These are phyloP conservation scores for Plectosphaerella sp. DNA, from an alignment of 2,329 filamentous ascomycete genomes.

Conservation along the genomic window DNA sequence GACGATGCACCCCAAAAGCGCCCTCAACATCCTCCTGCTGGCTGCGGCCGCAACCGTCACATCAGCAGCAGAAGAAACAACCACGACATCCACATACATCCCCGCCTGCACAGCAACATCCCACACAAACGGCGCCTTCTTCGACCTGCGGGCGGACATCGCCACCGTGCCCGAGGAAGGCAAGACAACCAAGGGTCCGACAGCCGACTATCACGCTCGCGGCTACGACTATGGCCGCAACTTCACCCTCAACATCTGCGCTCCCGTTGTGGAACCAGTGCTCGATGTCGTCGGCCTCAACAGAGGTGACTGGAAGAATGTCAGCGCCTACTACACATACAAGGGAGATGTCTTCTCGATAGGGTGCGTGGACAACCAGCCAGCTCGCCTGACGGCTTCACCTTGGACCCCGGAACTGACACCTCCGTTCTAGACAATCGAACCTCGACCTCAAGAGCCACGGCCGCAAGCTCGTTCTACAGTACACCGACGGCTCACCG, in stretches of 20 bases:
- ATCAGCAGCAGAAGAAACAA: conserved; percentile 26
- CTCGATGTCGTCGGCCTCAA: conserved; percentile 61
- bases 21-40: conserved; percentile 24
- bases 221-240: conserved; percentile 77
- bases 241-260: conserved; percentile 82
- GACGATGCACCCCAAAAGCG: conserved; percentile 17
- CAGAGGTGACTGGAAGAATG: conserved; percentile 60
- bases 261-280: conserved; percentile 64
- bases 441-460: conserved; percentile 51
- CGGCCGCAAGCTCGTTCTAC: conserved; percentile 70
- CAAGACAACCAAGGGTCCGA: conserved; percentile 36
- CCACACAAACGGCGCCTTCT: conserved; percentile 52
- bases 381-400: neutral
- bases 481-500: conserved; percentile 73
- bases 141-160: conserved; percentile 52
- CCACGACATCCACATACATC: conserved; percentile 36
- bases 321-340: conserved; percentile 72
- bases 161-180: conserved; percentile 39
- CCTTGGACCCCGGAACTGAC: neutral
- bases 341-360: conserved; percentile 68
- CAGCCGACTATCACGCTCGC: conserved; percentile 56
- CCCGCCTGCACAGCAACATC: conserved; percentile 53
- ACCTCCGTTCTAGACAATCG: conserved; percentile 39
- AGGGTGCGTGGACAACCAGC: conserved; percentile 49
- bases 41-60: conserved; percentile 21